A percentile compares a stretch with the other conserved stretches of the same genome.
These are phyloP conservation scores for Xylaria arbuscula DNA, from an alignment of 2,329 filamentous ascomycete genomes.

Conservation along the genomic window DNA sequence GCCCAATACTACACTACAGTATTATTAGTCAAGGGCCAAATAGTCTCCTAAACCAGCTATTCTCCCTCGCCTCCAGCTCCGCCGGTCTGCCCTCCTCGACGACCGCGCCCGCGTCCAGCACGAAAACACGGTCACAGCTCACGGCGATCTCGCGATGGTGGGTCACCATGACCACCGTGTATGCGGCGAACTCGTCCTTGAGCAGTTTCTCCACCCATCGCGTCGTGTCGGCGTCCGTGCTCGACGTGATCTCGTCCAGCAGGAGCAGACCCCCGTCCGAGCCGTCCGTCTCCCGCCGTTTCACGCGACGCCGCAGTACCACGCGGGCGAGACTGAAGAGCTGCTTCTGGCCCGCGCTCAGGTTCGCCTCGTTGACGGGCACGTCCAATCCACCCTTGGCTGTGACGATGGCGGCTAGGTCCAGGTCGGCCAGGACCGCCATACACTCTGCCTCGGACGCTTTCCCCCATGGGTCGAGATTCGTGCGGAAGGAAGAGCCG, in stretches of 20 bases:
- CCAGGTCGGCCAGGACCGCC: conserved; percentile 42
- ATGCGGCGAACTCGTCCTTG: conserved; percentile 46
- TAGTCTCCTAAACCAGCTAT: conserved; percentile 42
- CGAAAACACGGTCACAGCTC: conserved; percentile 59
- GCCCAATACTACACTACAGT: too few relatives aligned
- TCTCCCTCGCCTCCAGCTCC: conserved; percentile 32
- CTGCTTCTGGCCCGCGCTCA: conserved; percentile 62
- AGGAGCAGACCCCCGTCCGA: conserved; percentile 45
- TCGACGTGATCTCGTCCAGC: conserved; percentile 50
- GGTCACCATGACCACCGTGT: conserved; percentile 59
- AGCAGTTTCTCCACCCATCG: conserved; percentile 43
- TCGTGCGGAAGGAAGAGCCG: conserved; percentile 49
- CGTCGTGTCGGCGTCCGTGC: conserved; percentile 46
- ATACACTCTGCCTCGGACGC: conserved; percentile 31
- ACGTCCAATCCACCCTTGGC: conserved; percentile 44
- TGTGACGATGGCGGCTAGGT: conserved; percentile 40
- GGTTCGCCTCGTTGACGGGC: conserved; percentile 54
- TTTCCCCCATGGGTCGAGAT: conserved; percentile 48
- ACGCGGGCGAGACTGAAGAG: conserved; percentile 46
- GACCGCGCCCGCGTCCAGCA: conserved; percentile 59
- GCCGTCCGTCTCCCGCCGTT: conserved; percentile 31
- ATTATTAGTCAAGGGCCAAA: conserved; percentile 23
- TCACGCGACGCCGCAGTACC: conserved; percentile 45
- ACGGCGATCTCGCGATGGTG: conserved; percentile 55
- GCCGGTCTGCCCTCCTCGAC: conserved; percentile 53